A percentile compares a stretch with the other conserved stretches of the same genome.
Conservation (phyloP, 108 stramenopile species). For the Cyclotella kingstonii region DNA sequence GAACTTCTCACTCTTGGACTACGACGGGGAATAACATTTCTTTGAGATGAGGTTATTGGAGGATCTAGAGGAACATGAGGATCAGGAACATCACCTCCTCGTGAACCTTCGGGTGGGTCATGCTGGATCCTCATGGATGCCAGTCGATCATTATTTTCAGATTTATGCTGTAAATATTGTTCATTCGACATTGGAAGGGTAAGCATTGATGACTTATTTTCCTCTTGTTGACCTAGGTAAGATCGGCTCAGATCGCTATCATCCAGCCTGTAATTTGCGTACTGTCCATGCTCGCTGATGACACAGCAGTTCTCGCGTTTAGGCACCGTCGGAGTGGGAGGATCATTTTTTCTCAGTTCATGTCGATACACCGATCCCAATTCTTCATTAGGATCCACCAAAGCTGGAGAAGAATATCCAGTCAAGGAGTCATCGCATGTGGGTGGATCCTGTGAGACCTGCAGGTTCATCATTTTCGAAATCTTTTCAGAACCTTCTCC, state of each 20-base stretch:
- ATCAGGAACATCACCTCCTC: constrained; percentile 5
- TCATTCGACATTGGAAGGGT: background rate
- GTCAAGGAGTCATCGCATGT: background rate
- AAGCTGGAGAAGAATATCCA: too few species aligned
- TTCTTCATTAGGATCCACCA: constrained; percentile 16
- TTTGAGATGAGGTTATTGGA: too few species aligned
- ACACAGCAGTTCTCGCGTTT: background rate
- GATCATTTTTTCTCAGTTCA: constrained; percentile 12
- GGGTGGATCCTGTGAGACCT: constrained; percentile 1
- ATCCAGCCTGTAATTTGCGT: constrained; percentile 16
- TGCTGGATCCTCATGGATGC: constrained; percentile 2
- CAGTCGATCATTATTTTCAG: background rate
- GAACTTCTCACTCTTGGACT: constrained; percentile 3
- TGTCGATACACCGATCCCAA: constrained; percentile 7
- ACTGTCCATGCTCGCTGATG: background rate
- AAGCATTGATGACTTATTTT: background rate
- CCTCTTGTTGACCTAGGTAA: background rate
- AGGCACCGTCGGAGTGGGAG: constrained; percentile 19
- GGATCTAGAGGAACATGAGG: too few species aligned
- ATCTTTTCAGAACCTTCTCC: too few species aligned
- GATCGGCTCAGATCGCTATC: constrained; percentile 1
- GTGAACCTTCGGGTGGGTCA: constrained; percentile 8
- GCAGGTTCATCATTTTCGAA: background rate
- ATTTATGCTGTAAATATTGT: background rate
- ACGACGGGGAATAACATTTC: too few species aligned